These are phyloP conservation scores for Tuber microsphaerosporum DNA, from an alignment of 495 filamentous ascomycete genomes.

Conservation along the genomic window DNA sequence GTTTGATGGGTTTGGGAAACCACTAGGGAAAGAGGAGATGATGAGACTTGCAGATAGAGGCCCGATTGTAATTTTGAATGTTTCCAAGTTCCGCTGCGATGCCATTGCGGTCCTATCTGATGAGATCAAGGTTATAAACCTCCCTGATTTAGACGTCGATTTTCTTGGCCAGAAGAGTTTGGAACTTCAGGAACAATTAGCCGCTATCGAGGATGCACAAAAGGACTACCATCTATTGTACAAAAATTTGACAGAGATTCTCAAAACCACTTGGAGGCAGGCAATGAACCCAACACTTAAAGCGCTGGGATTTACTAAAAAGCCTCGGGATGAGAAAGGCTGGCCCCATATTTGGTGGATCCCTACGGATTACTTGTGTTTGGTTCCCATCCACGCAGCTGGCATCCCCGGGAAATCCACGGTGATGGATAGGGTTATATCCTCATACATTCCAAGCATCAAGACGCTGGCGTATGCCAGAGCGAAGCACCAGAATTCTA, in stretches of 20 bases:
- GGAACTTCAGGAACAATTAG: neutral
- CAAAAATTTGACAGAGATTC: neutral
- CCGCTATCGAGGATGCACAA: neutral
- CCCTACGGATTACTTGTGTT: slow-evolving; percentile 6
- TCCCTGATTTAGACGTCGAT: neutral
- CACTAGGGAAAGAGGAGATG: neutral
- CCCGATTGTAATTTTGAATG: slow-evolving; percentile 10
- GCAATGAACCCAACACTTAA: neutral
- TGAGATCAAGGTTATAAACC: neutral
- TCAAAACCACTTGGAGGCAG: neutral
- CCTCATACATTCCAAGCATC: slow-evolving; percentile 3
- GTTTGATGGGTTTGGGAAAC: neutral
- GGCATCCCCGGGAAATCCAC: neutral
- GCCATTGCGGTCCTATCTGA: neutral
- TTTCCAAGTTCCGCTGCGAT: slow-evolving; percentile 14
- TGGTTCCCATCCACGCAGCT: slow-evolving; percentile 11
- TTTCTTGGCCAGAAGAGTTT: neutral
- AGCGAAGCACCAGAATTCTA: neutral
- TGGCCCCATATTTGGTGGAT: slow-evolving; percentile 19
- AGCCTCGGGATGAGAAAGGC: neutral
- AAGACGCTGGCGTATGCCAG: neutral
- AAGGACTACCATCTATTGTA: neutral
- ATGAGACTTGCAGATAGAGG: neutral
- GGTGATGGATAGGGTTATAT: slow-evolving; percentile 12
- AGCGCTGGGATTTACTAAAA: neutral